Percentiles rank a stretch among this genome's conserved stretches.
Conservation (phyloP, 352 stramenopile genomes). For the Globisporangium spiculum region DNA sequence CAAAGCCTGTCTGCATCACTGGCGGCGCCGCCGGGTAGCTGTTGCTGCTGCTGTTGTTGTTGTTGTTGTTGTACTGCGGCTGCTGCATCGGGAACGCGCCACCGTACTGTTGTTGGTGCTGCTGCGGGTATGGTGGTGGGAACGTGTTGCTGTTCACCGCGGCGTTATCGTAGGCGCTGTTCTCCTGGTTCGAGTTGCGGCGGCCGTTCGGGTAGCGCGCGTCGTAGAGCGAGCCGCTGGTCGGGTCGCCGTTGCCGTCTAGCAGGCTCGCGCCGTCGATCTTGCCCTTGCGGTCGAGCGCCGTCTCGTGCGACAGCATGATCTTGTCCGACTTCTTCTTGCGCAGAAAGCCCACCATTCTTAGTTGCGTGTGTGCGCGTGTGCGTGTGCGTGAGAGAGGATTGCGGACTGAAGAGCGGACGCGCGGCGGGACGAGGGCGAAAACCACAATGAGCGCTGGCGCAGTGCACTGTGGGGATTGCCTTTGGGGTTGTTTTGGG, state of each 20-base stretch:
- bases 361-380: neutral
- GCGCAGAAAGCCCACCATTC: conserved; percentile 77
- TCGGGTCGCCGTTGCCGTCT: conserved; percentile 79
- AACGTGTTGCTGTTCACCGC: conserved; percentile 36
- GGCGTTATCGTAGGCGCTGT: conserved; percentile 20
- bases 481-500: neutral
- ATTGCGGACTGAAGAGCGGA: conserved; percentile 6
- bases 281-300: conserved; percentile 81
- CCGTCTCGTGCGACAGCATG: conserved; percentile 63
- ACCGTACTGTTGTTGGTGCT: conserved; percentile 25
- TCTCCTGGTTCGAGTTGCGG: conserved; percentile 68
- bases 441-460: conserved; percentile 14
- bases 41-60: neutral
- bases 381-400: conserved; percentile 1
- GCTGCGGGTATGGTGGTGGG: conserved; percentile 52
- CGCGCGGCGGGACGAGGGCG: conserved; percentile 8
- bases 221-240: conserved; percentile 66
- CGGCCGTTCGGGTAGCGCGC: conserved; percentile 29
- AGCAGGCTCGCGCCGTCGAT: conserved; percentile 81
- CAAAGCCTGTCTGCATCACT: conserved; percentile 21
- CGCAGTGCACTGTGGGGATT: neutral
- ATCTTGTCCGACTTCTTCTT: conserved; percentile 85
- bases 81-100: conserved; percentile 19
- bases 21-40: conserved; percentile 9
- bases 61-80: neutral